Percentiles rank a stretch among this genome's conserved stretches.
Conservation (phyloP, 1,284 basidiomycete genomes). For the Malassezia japonica region DNA sequence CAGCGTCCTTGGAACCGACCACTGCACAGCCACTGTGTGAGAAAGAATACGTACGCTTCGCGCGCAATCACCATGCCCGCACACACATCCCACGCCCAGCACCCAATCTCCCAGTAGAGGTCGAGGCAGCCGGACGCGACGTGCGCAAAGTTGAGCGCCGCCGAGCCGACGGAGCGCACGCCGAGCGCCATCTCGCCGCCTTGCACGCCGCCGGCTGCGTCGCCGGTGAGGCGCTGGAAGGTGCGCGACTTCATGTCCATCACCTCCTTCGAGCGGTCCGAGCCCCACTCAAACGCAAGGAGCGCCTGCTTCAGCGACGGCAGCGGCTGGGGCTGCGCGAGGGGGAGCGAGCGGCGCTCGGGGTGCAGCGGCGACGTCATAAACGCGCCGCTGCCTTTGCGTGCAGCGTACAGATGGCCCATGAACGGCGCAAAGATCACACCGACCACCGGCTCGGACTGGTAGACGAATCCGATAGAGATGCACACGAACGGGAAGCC, state of each 20-base stretch:
- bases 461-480: conserved; percentile 78
- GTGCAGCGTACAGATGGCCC: conserved; percentile 64
- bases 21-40: conserved; percentile 24
- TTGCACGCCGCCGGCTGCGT: conserved; percentile 56
- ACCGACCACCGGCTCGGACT: conserved; percentile 66
- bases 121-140: conserved; percentile 40
- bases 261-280: conserved; percentile 59
- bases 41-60: conserved; percentile 64
- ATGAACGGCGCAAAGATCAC: conserved; percentile 68
- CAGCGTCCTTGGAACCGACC: conserved; percentile 26
- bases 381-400: conserved; percentile 69
- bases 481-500: conserved; percentile 68
- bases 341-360: conserved; percentile 55
- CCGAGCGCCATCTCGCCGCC: conserved; percentile 69
- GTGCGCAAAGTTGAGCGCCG: conserved; percentile 39
- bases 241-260: conserved; percentile 59
- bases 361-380: conserved; percentile 52
- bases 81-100: conserved; percentile 51
- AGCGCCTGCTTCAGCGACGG: conserved; percentile 71
- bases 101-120: conserved; percentile 46
- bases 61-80: conserved; percentile 84
- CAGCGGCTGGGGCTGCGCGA: conserved; percentile 59
- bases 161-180: conserved; percentile 32
- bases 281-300: conserved; percentile 84
- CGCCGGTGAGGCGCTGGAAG: conserved; percentile 68